Percentiles rank a stretch among this genome's conserved stretches.
These are phyloP conservation scores for Globisporangium emineosum DNA, from an alignment of 352 stramenopile genomes.

Conservation along the genomic window DNA sequence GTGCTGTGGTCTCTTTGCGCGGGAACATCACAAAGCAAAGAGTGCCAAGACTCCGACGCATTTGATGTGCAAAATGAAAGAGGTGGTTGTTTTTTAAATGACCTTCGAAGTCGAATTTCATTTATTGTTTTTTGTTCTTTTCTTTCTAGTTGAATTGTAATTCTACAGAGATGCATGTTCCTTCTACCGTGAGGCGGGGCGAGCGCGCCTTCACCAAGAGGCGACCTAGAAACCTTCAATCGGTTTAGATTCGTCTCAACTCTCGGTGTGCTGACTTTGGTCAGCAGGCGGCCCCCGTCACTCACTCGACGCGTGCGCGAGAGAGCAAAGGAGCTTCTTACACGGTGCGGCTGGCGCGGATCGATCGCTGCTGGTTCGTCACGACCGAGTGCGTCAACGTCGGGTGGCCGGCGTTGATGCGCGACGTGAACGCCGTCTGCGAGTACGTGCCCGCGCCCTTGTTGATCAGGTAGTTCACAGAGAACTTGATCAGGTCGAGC, in stretches of 20 bases:
- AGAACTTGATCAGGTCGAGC: slow-evolving; percentile 75
- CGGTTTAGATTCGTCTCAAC: slow-evolving; percentile 12
- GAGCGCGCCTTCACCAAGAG: slow-evolving; percentile 3
- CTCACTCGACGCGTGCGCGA: not conserved
- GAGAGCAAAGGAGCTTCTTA: slow-evolving; percentile 27
- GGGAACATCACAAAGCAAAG: too few species aligned
- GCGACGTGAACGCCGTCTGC: slow-evolving; percentile 63
- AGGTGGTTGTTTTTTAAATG: slow-evolving; percentile 2
- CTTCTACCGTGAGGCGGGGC: slow-evolving; percentile 1
- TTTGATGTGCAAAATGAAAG: not conserved
- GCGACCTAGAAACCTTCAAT: slow-evolving; percentile 18
- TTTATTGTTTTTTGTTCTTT: slow-evolving; percentile 16
- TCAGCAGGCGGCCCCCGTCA: not conserved
- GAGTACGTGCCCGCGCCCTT: slow-evolving; percentile 47
- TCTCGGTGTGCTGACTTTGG: too few species aligned
- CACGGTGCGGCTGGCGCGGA: slow-evolving; percentile 62
- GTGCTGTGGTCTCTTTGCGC: too few species aligned
- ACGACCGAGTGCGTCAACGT: slow-evolving; percentile 59
- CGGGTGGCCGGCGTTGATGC: slow-evolving; percentile 75
- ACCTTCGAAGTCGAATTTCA: slow-evolving; percentile 12
- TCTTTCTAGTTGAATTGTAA: slow-evolving; percentile 21
- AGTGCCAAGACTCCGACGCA: too few species aligned
- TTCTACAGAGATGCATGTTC: slow-evolving; percentile 31
- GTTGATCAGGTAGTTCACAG: slow-evolving; percentile 61
- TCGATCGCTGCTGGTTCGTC: slow-evolving; percentile 58